Evolutionary conservation across 2,329 filamentous ascomycete genomes (phyloP).

Genomic region (Clonostachys sp.): DNA sequence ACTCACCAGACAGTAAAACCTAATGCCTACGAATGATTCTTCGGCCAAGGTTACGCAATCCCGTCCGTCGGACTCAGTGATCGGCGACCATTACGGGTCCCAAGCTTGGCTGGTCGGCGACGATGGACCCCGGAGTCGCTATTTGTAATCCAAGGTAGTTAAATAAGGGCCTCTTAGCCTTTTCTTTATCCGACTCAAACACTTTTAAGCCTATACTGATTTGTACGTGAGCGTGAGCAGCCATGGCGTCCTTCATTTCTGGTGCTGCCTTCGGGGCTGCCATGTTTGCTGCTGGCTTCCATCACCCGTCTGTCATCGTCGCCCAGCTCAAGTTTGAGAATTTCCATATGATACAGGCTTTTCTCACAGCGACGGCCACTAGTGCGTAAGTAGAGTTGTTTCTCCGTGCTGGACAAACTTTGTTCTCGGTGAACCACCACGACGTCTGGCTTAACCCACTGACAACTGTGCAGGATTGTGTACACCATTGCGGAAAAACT

Average conservation of each 20-base stretch:
- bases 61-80: too few species aligned
- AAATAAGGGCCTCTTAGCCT: too few species aligned
- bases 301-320: slow-evolving; percentile 54
- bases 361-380: slow-evolving; percentile 56
- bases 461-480: background rate
- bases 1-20: too few species aligned
- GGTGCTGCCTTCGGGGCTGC: slow-evolving; percentile 60
- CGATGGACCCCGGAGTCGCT: too few species aligned
- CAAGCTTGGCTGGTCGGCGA: too few species aligned
- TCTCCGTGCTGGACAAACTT: background rate
- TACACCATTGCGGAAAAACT: slow-evolving; percentile 2
- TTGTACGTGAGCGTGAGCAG: too few species aligned
- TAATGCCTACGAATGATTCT: too few species aligned
- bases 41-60: too few species aligned
- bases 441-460: background rate
- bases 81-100: too few species aligned
- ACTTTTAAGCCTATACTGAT: background rate
- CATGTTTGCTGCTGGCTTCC: slow-evolving; percentile 55
- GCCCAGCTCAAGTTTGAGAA: slow-evolving; percentile 55
- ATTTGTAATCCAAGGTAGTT: too few species aligned
- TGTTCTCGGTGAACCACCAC: background rate
- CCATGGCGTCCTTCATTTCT: slow-evolving; percentile 29
- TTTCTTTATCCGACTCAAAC: too few species aligned
- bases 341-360: slow-evolving; percentile 63
- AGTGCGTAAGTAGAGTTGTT: slow-evolving; percentile 46